Evolutionary conservation across 2,329 filamentous ascomycete species (phyloP), one percentile per base, ranked within the genome.

Genomic region (Stylonectria norvegica): DNA sequence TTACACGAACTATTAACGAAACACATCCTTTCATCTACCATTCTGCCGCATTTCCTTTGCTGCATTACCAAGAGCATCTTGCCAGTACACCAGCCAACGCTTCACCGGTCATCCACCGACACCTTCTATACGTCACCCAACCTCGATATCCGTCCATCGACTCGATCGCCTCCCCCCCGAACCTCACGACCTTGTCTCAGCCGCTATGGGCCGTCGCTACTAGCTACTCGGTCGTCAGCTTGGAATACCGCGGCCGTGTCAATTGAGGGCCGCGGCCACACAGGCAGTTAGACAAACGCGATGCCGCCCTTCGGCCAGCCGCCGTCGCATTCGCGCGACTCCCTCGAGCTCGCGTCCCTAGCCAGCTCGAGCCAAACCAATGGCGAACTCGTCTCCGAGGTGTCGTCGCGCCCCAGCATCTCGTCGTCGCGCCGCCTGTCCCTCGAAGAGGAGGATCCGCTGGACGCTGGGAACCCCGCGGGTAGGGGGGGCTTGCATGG

Each of bases 381-480:
- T 41, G 78, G 78, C 34, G 76, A 76, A 48, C 79, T 76, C 14
- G 75, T 69, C 34, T 76, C 75, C 9, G 79, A 84, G 33, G 71
- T 76, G n/a, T 78, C 85, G 28, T 95, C 89, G 3, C 79, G 82
- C 27, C 88, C 86, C n/a, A 91, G 88, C 54, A 81, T 90, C 56
- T 87, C 89, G 11, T 97, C 91, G n/a, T 96, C 91, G 44, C 85
- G 89, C 51, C 85, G 88, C 54, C 76, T 94, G 38, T 98, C 93
- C 28, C 82, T 95, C 58, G 63, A 65, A 17, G 87, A 91, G 57
- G 85, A 95, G 55, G 89, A 95, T 58, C 86, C 89, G 14, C 73
- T 95, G 42, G 57, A 66, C 43, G 72, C 74, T 29, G 74, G 73
- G 45, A 79, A 81, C 60, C 71, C 69, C 37, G 79, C 70, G 20